A percentile compares a stretch with the other conserved stretches of the same genome.
These are phyloP conservation scores for Candida vartiovaarae DNA, from an alignment of 805 yeast species.

Conservation along the genomic window DNA sequence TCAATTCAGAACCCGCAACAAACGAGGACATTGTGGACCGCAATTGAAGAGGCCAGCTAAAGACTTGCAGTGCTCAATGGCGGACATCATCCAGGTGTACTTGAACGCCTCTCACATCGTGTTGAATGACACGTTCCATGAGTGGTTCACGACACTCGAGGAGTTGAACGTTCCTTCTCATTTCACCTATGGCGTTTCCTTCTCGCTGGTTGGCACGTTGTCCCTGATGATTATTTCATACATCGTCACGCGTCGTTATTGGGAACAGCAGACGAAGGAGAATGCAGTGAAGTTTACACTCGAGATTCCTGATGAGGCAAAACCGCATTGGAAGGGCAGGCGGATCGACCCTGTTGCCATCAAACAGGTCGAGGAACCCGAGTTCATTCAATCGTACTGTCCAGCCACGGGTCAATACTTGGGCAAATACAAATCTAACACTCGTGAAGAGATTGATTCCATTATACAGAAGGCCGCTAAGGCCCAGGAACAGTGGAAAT, in stretches of 20 bases:
- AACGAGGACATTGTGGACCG: too few species aligned
- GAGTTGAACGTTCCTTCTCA: constrained; percentile 9
- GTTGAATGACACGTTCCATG: constrained; percentile 20
- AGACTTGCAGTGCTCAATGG: constrained; percentile 1
- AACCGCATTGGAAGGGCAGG: constrained; percentile 89
- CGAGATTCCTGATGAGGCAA: constrained; percentile 67
- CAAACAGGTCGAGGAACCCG: constrained; percentile 54
- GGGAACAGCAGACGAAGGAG: constrained; percentile 5
- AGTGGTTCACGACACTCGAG: constrained; percentile 15
- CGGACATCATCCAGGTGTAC: constrained; percentile 14
- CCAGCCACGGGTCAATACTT: constrained; percentile 93
- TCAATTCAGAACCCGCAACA: too few species aligned
- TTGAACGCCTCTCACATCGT: constrained; percentile 16
- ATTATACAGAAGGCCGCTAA: constrained; percentile 36
- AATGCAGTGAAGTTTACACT: constrained; percentile 39
- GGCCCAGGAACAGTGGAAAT: constrained; percentile 29
- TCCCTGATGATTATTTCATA: too few species aligned
- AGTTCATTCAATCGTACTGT: constrained; percentile 74
- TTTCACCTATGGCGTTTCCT: not conserved
- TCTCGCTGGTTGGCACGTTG: too few species aligned
- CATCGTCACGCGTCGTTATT: too few species aligned
- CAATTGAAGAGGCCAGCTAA: too few species aligned
- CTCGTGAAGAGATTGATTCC: constrained; percentile 64
- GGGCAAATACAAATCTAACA: constrained; percentile 61
- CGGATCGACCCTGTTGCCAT: constrained; percentile 61